Evolutionary conservation across 2,329 filamentous ascomycete species (phyloP).

Genomic region (Pseudocercospora musae): DNA sequence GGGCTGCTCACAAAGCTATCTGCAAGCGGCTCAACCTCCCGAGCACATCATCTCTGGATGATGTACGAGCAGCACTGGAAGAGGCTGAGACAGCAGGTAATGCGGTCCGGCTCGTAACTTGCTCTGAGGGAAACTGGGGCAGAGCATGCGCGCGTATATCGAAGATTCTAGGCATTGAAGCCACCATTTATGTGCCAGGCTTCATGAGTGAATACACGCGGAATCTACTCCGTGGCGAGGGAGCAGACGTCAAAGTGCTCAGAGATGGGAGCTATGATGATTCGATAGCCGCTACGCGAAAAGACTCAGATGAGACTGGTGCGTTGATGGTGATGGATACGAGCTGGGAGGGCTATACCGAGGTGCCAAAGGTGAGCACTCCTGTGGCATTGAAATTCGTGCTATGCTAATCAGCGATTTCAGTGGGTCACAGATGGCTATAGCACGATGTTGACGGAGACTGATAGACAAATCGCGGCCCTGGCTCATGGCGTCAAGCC

Average conservation of each 20-base stretch:
- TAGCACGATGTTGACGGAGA: slow-evolving; percentile 66
- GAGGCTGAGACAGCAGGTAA: slow-evolving; percentile 25
- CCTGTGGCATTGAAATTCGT: neutral
- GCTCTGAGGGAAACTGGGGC: slow-evolving; percentile 76
- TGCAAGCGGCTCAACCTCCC: slow-evolving; percentile 45
- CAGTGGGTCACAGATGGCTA: slow-evolving; percentile 77
- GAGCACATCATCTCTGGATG: slow-evolving; percentile 42
- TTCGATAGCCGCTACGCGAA: slow-evolving; percentile 52
- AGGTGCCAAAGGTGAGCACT: slow-evolving; percentile 55
- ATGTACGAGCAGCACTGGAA: slow-evolving; percentile 38
- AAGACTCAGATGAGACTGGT: slow-evolving; percentile 40
- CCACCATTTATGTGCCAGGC: slow-evolving; percentile 61
- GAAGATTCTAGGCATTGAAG: slow-evolving; percentile 53
- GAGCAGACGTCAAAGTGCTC: slow-evolving; percentile 56
- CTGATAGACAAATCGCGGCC: slow-evolving; percentile 58
- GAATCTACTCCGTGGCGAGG: slow-evolving; percentile 58
- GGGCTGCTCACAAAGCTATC: slow-evolving; percentile 63
- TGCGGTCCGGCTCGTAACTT: slow-evolving; percentile 54
- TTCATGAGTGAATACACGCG: slow-evolving; percentile 56
- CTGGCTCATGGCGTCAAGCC: slow-evolving; percentile 35
- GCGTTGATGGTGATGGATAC: slow-evolving; percentile 66
- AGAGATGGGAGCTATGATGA: slow-evolving; percentile 61
- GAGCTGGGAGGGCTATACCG: slow-evolving; percentile 62
- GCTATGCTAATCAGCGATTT: neutral
- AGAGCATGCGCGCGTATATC: slow-evolving; percentile 69